Conservation (phyloP, 2,329 filamentous ascomycete genomes). For the Pezicula radicicola region DNA sequence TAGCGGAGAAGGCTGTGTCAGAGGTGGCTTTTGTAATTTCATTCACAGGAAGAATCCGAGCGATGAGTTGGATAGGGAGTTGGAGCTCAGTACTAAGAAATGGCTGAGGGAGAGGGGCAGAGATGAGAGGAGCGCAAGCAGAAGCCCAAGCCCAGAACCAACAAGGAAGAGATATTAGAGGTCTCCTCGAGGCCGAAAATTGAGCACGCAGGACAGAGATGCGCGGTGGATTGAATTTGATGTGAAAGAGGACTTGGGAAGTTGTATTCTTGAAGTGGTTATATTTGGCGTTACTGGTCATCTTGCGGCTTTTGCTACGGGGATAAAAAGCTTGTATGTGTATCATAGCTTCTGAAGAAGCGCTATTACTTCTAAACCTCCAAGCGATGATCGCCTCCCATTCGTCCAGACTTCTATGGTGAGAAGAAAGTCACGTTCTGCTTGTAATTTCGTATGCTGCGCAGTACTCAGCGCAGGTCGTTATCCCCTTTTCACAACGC, state of each 20-base stretch:
- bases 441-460: background rate
- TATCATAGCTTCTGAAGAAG: background rate
- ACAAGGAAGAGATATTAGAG: conserved; percentile 65
- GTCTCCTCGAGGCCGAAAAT: background rate
- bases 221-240: background rate
- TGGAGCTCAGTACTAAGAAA: conserved; percentile 90
- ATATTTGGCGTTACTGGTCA: conserved; percentile 7
- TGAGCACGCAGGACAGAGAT: background rate
- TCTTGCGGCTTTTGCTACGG: background rate
- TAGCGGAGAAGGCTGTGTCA: conserved; percentile 89
- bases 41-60: conserved; percentile 96
- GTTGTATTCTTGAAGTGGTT: background rate
- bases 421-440: background rate
- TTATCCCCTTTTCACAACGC: conserved; percentile 7
- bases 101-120: conserved; percentile 84
- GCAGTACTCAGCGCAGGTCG: conserved; percentile 1
- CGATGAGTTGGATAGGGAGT: conserved; percentile 82
- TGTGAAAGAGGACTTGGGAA: background rate
- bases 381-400: no score
- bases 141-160: conserved; percentile 85
- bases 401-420: no score
- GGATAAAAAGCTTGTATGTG: background rate
- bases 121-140: conserved; percentile 76
- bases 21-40: conserved; percentile 98
- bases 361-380: background rate